These are phyloP conservation scores for Porodaedalea pini DNA, from an alignment of 1,284 basidiomycete genomes.

Conservation along the genomic window DNA sequence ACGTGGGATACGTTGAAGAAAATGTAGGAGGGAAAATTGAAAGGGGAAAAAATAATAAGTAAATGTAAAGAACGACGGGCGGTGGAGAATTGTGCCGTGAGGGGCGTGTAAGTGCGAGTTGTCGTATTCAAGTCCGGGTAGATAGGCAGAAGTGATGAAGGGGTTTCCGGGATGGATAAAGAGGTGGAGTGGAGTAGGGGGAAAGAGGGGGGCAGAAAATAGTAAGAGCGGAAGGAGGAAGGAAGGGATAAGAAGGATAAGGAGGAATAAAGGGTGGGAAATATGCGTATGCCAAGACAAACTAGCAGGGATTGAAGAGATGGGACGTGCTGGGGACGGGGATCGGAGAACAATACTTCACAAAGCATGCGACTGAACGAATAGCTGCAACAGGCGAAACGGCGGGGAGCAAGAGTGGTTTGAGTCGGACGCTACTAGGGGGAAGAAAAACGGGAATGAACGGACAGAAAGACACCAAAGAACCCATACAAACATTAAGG, in stretches of 20 bases:
- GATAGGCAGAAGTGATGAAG: no score
- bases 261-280: neutral
- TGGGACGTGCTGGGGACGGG: neutral
- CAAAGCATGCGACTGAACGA: slow-evolving; percentile 1
- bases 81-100: neutral
- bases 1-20: neutral
- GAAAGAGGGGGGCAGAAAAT: neutral
- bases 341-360: neutral
- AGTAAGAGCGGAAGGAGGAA: neutral
- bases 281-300: no score
- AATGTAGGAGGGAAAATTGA: no score
- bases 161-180: neutral
- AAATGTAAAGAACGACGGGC: slow-evolving; percentile 6
- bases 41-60: slow-evolving; percentile 3
- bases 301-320: neutral
- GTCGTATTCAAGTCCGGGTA: neutral
- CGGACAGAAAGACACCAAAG: slow-evolving; percentile 6
- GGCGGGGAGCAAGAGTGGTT: neutral
- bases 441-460: neutral
- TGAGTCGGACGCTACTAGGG: neutral
- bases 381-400: neutral
- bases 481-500: slow-evolving; percentile 1
- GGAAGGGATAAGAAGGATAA: neutral
- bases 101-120: neutral
- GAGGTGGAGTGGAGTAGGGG: neutral